Evolutionary conservation across 306 rosid species (phyloP).

Genomic region (Fagus crenata): DNA sequence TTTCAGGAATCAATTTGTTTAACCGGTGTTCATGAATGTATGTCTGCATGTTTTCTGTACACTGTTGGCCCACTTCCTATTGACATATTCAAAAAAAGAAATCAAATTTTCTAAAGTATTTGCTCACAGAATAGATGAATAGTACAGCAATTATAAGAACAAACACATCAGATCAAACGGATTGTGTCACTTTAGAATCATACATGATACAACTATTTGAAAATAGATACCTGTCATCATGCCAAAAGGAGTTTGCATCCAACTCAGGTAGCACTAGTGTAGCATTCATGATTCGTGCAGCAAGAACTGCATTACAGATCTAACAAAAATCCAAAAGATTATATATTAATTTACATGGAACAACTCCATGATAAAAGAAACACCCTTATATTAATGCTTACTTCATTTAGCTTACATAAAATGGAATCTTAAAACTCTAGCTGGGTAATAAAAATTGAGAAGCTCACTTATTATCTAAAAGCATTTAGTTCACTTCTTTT

Average conservation of each 20-base stretch:
- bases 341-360: conserved; percentile 10
- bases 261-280: conserved; percentile 88
- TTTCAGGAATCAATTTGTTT: neutral
- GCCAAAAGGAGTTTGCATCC: conserved; percentile 98
- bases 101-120: neutral
- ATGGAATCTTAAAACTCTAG: too few relatives aligned
- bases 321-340: conserved; percentile 41
- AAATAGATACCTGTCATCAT: conserved; percentile 70
- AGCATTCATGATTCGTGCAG: conserved; percentile 98
- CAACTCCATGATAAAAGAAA: too few relatives aligned
- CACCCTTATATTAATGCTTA: too few relatives aligned
- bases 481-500: neutral
- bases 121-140: neutral
- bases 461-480: neutral
- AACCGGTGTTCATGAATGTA: neutral
- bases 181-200: conserved; percentile 12
- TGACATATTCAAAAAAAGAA: neutral
- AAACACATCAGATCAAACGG: conserved; percentile 14
- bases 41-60: neutral
- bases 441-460: too few relatives aligned
- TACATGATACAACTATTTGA: conserved; percentile 14
- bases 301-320: conserved; percentile 98
- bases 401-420: too few relatives aligned
- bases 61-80: neutral
- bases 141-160: conserved; percentile 2